phyloP scores from a whole-genome alignment of 768 basidiomycete species.

The Calocera cornea region DNA sequence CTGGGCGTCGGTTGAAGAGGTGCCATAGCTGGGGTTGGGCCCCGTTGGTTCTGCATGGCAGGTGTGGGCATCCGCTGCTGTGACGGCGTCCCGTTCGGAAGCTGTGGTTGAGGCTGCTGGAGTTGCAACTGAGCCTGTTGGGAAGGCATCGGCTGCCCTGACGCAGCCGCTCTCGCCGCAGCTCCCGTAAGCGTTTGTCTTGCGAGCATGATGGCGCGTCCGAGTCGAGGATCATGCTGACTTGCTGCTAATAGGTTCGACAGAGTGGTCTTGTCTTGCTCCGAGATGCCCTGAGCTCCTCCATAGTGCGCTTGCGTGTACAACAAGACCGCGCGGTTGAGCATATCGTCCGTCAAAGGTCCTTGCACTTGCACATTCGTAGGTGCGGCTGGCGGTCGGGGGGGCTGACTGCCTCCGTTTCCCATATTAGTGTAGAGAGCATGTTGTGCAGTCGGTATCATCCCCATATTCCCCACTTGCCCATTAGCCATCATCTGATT shows the following conservation, averaged over 20 bases:
- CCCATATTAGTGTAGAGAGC: too few relatives aligned
- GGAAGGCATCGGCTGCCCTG: background rate
- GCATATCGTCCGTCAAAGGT: background rate
- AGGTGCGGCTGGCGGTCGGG: too few relatives aligned
- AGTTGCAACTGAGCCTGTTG: background rate
- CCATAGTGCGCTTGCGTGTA: background rate
- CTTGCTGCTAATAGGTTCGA: background rate
- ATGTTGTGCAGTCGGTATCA: too few relatives aligned
- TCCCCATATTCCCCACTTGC: too few relatives aligned
- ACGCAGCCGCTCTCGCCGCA: background rate
- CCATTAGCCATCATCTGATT: background rate
- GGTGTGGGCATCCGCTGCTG: background rate
- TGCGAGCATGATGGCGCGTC: background rate
- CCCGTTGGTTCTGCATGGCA: background rate
- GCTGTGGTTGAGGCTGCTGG: background rate
- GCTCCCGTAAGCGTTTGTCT: background rate
- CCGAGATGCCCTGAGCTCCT: background rate
- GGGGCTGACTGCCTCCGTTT: too few relatives aligned
- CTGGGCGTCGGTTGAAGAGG: too few relatives aligned
- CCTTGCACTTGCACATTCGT: too few relatives aligned
- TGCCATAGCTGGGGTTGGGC: background rate
- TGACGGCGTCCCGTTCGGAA: background rate
- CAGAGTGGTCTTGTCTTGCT: background rate
- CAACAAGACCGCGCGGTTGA: background rate
- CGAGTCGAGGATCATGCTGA: background rate